Base-by-base conservation (phyloP, 768 basidiomycete genomes). In the Tricholoma hemisulphureum region DNA sequence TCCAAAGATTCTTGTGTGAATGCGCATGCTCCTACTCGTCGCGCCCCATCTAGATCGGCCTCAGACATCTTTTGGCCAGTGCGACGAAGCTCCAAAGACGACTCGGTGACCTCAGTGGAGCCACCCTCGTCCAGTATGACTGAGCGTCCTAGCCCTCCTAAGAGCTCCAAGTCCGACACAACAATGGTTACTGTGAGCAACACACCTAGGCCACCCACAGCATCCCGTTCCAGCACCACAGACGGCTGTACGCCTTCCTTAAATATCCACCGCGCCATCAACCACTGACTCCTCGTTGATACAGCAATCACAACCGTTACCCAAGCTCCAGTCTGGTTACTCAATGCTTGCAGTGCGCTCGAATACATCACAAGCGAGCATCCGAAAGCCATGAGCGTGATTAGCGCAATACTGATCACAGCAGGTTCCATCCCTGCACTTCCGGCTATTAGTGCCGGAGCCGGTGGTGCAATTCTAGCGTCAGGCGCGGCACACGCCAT, bases 321-420 rank as follows among this genome's bases (percentile, higher is more conserved):
- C 14, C 82, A 88, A 58, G 89, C 85, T 10, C 89, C 89, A 0
- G 73, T 83, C 0, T 92, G 89, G 89, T 79, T 92, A 16, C 67
- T 92, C 56, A 91, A 90, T 64, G 89, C 90, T 1, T 86, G 86
- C 63, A 83, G 78, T 49, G 89, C 90, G 9, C 79, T 92, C 58
- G 88, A 90, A 54, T 88, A 80, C 72, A 82, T 92, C 53, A 83
- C 83, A 9, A 80, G 77, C 58, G 90, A 91, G 63, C 89, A 92
- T 63, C 90, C 90, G 9, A 86, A 86, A 67, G 82, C 77, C 46
- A 78, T 90, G 87, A 85, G 82, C 59, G 81, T 88, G 31, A 69
- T 91, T 53, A 87, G 87, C 61, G 89, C 89, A 6, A 83, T 92
- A 53, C 81, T 92, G 58, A 88, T 92, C 67, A 89, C 89, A 2